Conservation (phyloP, 1,284 basidiomycete species). For the Puccinia horiana region DNA sequence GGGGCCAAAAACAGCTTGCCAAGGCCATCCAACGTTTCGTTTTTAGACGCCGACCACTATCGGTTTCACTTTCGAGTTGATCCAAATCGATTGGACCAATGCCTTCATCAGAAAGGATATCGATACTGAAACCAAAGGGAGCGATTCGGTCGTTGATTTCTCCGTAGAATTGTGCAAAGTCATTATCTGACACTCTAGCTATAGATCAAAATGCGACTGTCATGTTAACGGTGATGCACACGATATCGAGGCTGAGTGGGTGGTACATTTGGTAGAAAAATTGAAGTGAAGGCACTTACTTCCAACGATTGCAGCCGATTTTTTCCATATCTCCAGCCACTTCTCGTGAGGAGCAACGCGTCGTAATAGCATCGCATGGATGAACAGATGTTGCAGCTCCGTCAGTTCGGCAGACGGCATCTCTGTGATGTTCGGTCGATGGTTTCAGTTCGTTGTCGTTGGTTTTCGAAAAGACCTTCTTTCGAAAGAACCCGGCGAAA, state of each 20-base stretch:
- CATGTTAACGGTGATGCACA: not conserved
- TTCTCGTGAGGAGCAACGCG: slow-evolving; percentile 22
- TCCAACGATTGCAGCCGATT: slow-evolving; percentile 1
- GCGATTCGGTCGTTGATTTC: slow-evolving; percentile 34
- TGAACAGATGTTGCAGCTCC: slow-evolving; percentile 37
- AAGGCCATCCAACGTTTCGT: slow-evolving; percentile 36
- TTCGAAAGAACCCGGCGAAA: not conserved
- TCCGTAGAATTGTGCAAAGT: slow-evolving; percentile 14
- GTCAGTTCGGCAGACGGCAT: slow-evolving; percentile 20
- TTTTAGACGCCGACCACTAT: not conserved
- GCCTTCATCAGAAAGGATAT: slow-evolving; percentile 26
- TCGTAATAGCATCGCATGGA: slow-evolving; percentile 38
- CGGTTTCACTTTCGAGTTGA: not conserved
- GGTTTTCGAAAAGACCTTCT: not conserved
- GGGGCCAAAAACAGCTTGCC: not conserved
- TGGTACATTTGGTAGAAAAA: not conserved
- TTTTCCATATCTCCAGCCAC: slow-evolving; percentile 25
- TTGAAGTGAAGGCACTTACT: not conserved
- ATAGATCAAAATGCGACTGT: not conserved
- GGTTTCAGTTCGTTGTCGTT: not conserved
- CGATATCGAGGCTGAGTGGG: not conserved
- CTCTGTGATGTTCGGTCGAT: not conserved
- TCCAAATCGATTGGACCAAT: slow-evolving; percentile 29
- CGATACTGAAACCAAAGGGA: slow-evolving; percentile 35
- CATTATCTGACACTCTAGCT: slow-evolving; percentile 21